Base-by-base conservation (phyloP, 169 alveolate species). In the Plasmodium vinckei region DNA sequence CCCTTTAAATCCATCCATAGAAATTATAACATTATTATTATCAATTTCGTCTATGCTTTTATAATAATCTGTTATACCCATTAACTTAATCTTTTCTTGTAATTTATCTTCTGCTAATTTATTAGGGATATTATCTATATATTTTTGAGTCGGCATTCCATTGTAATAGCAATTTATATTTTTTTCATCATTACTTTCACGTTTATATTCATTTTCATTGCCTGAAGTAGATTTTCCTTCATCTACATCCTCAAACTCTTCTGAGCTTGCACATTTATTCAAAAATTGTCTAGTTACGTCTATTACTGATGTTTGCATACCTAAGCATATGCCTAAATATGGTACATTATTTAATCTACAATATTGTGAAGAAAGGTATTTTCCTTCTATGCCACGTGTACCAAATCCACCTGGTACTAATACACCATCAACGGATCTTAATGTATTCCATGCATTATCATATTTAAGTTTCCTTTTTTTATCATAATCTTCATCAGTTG, bases 391-490 rank as follows among this genome's bases (percentile, higher is more conserved):
- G 13, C 99, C 99, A 49, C 99, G 92, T 27, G 96, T 94, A 0
- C 99, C 99, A 93, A 97, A 98, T 9, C 99, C 99, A 6, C 97
- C 99, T 5, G 99, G 99, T 19, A 97, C 96, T 44, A 98, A 95
- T 46, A 98, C 97, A 1, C 99, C 99, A 44, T 96, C 95, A 10
- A 92, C 95, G 0, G 88, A 72, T 88, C 87, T 82, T 42, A 97
- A 77, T 15, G 92, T 82, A 39, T 82, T 93, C 97, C 97, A 94
- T 1, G 95, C 95, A 25, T 63, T 63, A 13, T 87, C 93, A 69
- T 92, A 92, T 33, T 73, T 56, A 25, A 49, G 69, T 69, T 57
- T 68, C 71, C 87, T 70, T 54, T 71, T 86, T 64, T 70, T 70
- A 33, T 86, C 93, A 60, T 77, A 57, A 39, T 64, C 90, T 60